These are phyloP conservation scores for Eucalyptus pauciflora DNA, from an alignment of 345 rosid species.

Conservation along the genomic window DNA sequence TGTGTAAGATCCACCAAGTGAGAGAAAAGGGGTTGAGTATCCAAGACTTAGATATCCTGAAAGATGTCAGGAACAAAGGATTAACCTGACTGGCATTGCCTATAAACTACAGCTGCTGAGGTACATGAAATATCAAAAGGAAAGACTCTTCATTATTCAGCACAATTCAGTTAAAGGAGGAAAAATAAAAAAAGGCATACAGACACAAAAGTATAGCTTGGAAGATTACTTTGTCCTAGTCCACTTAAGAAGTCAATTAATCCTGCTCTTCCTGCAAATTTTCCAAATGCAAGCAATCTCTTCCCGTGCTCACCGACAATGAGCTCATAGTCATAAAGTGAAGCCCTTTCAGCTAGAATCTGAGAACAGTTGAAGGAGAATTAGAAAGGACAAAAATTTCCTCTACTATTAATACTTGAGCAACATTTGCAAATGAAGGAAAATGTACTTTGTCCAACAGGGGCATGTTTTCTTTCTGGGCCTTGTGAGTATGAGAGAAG, in stretches of 20 bases:
- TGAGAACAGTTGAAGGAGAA: slow-evolving; percentile 3
- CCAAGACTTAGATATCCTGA: slow-evolving; percentile 76
- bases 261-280: slow-evolving; percentile 92
- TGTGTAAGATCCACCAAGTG: slow-evolving; percentile 72
- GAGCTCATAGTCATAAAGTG: slow-evolving; percentile 83
- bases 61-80: neutral
- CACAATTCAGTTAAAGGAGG: neutral
- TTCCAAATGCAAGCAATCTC: slow-evolving; percentile 78
- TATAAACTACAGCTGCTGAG: neutral
- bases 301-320: slow-evolving; percentile 63
- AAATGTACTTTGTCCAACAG: slow-evolving; percentile 57
- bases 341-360: slow-evolving; percentile 63
- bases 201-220: neutral
- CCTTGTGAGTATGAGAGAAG: slow-evolving; percentile 91
- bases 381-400: neutral
- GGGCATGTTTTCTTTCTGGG: slow-evolving; percentile 82
- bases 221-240: slow-evolving; percentile 61
- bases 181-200: neutral
- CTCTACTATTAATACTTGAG: neutral
- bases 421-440: neutral
- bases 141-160: neutral
- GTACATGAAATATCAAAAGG: neutral
- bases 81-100: neutral
- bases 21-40: slow-evolving; percentile 73
- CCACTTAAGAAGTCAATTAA: slow-evolving; percentile 72